A percentile compares a stretch with the other conserved stretches of the same genome.
These are phyloP conservation scores for Penicillium coprophilum DNA, from an alignment of 495 filamentous ascomycete genomes.

Conservation along the genomic window DNA sequence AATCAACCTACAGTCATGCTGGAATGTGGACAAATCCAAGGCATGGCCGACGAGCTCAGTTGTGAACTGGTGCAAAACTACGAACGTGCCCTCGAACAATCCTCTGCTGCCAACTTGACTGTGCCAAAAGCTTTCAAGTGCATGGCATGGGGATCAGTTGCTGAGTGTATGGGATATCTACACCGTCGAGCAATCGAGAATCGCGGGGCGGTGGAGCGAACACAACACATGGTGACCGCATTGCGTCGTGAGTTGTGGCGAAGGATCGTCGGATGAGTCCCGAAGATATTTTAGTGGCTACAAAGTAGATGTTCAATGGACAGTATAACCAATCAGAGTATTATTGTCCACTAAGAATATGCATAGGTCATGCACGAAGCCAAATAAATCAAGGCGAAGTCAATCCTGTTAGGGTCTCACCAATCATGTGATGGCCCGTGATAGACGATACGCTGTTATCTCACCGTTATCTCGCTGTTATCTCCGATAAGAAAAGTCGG, in stretches of 20 bases:
- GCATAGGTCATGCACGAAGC: not conserved
- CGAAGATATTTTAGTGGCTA: not conserved
- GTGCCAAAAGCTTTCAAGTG: conserved; percentile 39
- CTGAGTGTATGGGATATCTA: conserved; percentile 40
- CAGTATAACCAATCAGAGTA: not conserved
- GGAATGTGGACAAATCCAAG: conserved; percentile 63
- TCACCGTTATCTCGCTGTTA: conserved; percentile 2
- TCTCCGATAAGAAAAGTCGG: conserved; percentile 24
- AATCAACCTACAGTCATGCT: conserved; percentile 27
- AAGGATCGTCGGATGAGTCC: conserved; percentile 40
- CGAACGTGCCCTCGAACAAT: conserved; percentile 19
- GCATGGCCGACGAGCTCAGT: conserved; percentile 41
- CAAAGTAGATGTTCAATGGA: not conserved
- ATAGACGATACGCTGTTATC: not conserved
- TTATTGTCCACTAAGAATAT: not conserved
- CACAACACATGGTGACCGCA: conserved; percentile 30
- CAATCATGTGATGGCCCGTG: conserved; percentile 6
- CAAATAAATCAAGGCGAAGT: not conserved
- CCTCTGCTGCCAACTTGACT: conserved; percentile 14
- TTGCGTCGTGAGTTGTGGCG: conserved; percentile 28
- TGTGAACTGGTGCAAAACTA: conserved; percentile 33
- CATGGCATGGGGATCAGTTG: conserved; percentile 37
- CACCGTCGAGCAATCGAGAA: conserved; percentile 39
- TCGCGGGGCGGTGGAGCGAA: conserved; percentile 35
- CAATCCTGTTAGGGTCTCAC: conserved; percentile 4